A percentile compares a stretch with the other conserved stretches of the same genome.
phyloP scores from a whole-genome alignment of 176 grass and related monocot genomes.

The Zoysia pacifica region DNA sequence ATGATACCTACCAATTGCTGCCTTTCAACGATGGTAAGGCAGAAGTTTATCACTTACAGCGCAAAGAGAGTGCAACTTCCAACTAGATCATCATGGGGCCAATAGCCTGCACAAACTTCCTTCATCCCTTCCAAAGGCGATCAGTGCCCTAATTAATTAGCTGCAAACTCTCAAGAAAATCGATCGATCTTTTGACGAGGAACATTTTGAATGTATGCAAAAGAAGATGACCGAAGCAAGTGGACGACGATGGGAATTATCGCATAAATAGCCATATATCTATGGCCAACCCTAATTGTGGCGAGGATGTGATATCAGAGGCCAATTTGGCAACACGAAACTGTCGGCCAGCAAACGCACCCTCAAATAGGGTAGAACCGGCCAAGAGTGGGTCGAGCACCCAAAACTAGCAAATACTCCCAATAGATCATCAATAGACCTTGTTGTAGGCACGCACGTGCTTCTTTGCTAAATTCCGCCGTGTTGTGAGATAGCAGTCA shows the following conservation, averaged over 20 bases:
- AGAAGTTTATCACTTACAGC: constrained; percentile 35
- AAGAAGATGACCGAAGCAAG: not conserved
- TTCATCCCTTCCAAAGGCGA: constrained; percentile 12
- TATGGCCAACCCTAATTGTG: constrained; percentile 35
- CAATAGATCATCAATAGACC: not conserved
- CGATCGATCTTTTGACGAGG: not conserved
- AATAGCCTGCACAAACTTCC: constrained; percentile 18
- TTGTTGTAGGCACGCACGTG: not conserved
- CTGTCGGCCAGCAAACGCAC: constrained; percentile 50
- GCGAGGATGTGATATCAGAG: constrained; percentile 44
- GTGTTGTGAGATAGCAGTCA: not conserved
- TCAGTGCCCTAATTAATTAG: not conserved
- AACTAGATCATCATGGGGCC: constrained; percentile 27
- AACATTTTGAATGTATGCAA: constrained; percentile 31
- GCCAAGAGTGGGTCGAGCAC: constrained; percentile 33
- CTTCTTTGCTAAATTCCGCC: constrained; percentile 16
- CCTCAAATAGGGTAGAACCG: constrained; percentile 32
- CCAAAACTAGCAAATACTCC: constrained; percentile 37
- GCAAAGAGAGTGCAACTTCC: constrained; percentile 36
- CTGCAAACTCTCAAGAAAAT: constrained; percentile 28
- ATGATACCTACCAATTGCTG: constrained; percentile 32
- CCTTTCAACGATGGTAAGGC: constrained; percentile 14
- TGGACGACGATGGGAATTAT: constrained; percentile 23
- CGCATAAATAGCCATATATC: constrained; percentile 7
- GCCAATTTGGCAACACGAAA: constrained; percentile 47